A percentile compares a stretch with the other conserved stretches of the same genome.
phyloP scores from a whole-genome alignment of 306 rosid species.

The Astragalus membranaceus region DNA sequence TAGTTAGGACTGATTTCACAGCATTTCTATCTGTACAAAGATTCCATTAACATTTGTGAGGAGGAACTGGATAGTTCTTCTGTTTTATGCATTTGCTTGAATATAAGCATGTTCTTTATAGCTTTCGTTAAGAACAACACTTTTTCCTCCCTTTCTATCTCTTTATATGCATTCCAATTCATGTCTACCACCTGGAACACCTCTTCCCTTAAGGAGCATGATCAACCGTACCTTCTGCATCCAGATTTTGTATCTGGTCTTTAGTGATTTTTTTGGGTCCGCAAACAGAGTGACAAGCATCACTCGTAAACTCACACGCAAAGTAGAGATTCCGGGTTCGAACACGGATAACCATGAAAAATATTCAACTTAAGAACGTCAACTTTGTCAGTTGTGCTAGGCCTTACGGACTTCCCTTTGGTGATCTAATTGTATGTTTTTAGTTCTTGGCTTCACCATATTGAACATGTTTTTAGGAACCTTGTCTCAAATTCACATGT shows the following conservation, averaged over 20 bases:
- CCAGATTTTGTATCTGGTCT: neutral
- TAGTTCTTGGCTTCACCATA: neutral
- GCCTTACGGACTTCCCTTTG: neutral
- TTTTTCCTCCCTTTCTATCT: too few species aligned
- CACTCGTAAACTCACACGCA: too few species aligned
- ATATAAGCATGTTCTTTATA: slow-evolving; percentile 8
- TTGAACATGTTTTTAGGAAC: neutral
- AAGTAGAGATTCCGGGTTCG: too few species aligned
- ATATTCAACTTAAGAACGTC: too few species aligned
- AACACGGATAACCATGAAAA: too few species aligned
- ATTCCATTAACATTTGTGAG: slow-evolving; percentile 3
- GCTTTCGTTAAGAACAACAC: neutral
- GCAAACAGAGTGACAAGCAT: too few species aligned
- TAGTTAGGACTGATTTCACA: neutral
- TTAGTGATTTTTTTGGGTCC: neutral
- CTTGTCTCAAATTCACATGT: neutral
- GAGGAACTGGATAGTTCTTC: neutral
- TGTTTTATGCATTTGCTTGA: slow-evolving; percentile 10
- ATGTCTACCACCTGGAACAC: neutral
- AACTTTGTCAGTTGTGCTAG: too few species aligned
- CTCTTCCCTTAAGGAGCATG: neutral
- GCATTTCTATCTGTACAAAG: neutral
- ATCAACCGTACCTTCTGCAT: neutral
- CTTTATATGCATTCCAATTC: neutral
- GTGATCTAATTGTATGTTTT: neutral